Evolutionary conservation across 2,329 filamentous ascomycete genomes (phyloP), one percentile per base, ranked within the genome.

Genomic region (Trichoderma afroharzianum): DNA sequence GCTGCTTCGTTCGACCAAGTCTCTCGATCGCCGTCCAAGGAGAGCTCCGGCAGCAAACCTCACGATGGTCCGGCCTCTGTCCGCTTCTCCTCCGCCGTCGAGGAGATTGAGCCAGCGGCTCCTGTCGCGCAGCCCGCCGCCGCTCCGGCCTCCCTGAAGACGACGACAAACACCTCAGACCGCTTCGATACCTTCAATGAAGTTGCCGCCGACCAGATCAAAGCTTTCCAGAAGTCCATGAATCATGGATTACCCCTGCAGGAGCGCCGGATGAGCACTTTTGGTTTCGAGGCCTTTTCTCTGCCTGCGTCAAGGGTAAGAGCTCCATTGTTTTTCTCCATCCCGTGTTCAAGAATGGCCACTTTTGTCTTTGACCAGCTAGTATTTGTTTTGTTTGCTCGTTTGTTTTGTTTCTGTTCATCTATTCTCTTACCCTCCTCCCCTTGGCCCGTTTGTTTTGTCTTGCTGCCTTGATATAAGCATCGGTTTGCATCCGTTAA

Each of bases 241-340:
- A 53, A 53, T 24, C 92, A 94, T 74, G 89, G 90, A 73, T 88
- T 90, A 61, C 90, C 91, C 76, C 86, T 97, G 73, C 95, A 98
- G 83, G 92, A 95, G 76, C 88, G 90, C 71, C 90, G 95, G 74
- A 89, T 97, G 85, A 92, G 92, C 79, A 93, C 94, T 79, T 97
- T 94, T 82, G 91, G 92, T 57, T 98, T 95, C 78, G 95, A 98
- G 80, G 92, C 95, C 39, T 91, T 97, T 74, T 98, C 96, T 43
- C 86, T 98, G 67, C 95, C 96, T 47, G 87, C 89, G 36, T 95
- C 93, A 59, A 88, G 93, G 82, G 93, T 95, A 90, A 82, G 92
- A 88, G 47, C 28, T 36, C 43, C n/a, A 21, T 28, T 24, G 30
- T 12, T 43, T 36, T 18, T 32, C n/a, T 39, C 9, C 59, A 14